phyloP scores from a whole-genome alignment of 179 eudicot species.

The Camellia oleifera region DNA sequence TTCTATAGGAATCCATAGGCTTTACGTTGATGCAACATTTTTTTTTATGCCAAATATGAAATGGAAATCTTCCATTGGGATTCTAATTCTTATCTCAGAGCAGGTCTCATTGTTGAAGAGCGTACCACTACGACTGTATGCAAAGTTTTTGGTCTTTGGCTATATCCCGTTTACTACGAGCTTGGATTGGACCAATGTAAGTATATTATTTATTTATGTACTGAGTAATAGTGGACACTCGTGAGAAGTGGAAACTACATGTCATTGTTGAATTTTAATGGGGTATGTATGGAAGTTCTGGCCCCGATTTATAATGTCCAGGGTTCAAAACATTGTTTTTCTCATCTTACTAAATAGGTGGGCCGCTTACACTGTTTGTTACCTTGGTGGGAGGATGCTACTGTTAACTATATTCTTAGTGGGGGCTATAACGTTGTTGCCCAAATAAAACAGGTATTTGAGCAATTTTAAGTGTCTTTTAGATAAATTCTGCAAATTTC shows the following conservation, averaged over 20 bases:
- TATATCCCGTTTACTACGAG: constrained; percentile 39
- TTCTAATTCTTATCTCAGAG: background rate
- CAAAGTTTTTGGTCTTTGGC: constrained; percentile 41
- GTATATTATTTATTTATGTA: background rate
- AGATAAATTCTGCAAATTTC: too few species aligned
- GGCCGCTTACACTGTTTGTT: constrained; percentile 73
- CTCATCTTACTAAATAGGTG: constrained; percentile 39
- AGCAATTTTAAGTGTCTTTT: background rate
- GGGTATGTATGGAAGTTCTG: background rate
- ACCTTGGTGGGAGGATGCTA: constrained; percentile 95
- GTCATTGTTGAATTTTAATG: background rate
- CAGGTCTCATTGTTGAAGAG: constrained; percentile 75
- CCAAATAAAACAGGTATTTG: constrained; percentile 60
- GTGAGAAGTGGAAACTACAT: background rate
- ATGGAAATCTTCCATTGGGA: constrained; percentile 1
- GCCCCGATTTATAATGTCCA: background rate
- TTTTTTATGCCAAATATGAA: background rate
- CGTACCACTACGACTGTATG: constrained; percentile 58
- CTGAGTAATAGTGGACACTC: background rate
- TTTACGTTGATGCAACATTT: constrained; percentile 1
- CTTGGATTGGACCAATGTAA: constrained; percentile 69
- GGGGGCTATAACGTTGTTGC: constrained; percentile 77
- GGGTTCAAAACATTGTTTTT: constrained; percentile 3
- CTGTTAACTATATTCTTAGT: constrained; percentile 67
- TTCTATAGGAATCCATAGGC: background rate